These are phyloP conservation scores for Chenopodium suecicum DNA, from an alignment of 148 eudicot genomes.

Conservation along the genomic window DNA sequence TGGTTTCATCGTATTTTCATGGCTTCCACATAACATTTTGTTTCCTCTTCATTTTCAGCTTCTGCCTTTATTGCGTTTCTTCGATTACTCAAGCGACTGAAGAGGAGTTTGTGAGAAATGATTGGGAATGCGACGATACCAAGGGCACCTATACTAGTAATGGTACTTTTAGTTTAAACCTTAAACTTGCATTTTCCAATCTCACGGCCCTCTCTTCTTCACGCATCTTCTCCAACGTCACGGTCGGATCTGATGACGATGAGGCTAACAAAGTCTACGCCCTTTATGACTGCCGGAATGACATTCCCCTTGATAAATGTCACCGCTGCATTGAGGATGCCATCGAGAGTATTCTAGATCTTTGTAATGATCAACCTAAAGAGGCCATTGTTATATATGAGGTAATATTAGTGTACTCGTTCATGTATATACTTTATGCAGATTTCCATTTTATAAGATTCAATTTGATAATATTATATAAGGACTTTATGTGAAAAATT, in stretches of 20 bases:
- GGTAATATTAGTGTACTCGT: not conserved
- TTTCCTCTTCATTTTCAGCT: not conserved
- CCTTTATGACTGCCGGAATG: constrained; percentile 21
- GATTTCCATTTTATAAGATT: no score
- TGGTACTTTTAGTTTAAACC: constrained; percentile 10
- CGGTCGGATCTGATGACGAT: not conserved
- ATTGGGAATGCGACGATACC: constrained; percentile 8
- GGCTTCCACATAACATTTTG: not conserved
- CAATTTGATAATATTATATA: no score
- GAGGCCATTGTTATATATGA: constrained; percentile 13
- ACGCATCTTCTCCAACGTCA: constrained; percentile 4
- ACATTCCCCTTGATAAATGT: constrained; percentile 15
- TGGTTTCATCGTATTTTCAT: not conserved
- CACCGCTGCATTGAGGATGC: constrained; percentile 19
- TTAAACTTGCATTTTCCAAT: constrained; percentile 3
- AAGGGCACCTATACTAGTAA: constrained; percentile 11
- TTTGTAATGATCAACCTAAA: not conserved
- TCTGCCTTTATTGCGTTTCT: not conserved
- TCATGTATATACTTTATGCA: no score
- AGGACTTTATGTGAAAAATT: no score
- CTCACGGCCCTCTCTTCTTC: constrained; percentile 15
- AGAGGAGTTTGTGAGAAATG: no score
- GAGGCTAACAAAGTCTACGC: constrained; percentile 14
- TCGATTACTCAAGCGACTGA: not conserved
- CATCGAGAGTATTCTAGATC: not conserved